Percentiles rank a stretch among this genome's conserved stretches.
Conservation (phyloP, 495 filamentous ascomycete species). For the Hyaloscypha bicolor region DNA sequence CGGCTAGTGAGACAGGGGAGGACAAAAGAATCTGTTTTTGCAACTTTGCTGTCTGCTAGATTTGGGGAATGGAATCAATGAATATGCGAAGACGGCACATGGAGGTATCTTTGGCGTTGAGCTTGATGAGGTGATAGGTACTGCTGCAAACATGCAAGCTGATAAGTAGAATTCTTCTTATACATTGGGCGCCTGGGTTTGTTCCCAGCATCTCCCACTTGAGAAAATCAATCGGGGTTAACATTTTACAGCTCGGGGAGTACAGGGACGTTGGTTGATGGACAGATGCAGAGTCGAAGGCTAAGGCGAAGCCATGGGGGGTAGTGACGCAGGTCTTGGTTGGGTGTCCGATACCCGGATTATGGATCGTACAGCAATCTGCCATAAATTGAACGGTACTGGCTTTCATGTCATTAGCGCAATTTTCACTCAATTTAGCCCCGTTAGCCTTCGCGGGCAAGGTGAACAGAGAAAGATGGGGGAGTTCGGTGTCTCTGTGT, state of each 20-base stretch:
- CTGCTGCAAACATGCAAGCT: slow-evolving; percentile 32
- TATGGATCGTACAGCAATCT: too few relatives aligned
- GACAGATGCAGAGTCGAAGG: too few relatives aligned
- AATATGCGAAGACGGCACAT: slow-evolving; percentile 24
- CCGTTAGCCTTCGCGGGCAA: too few relatives aligned
- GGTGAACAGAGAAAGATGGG: too few relatives aligned
- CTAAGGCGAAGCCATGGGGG: too few relatives aligned
- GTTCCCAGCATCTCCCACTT: neutral
- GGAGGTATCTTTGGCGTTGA: slow-evolving; percentile 25
- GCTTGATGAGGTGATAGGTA: slow-evolving; percentile 34
- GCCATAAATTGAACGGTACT: too few relatives aligned
- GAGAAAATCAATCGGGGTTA: neutral
- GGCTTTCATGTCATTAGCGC: too few relatives aligned
- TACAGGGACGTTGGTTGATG: slow-evolving; percentile 17
- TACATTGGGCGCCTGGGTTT: neutral
- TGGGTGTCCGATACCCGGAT: too few relatives aligned
- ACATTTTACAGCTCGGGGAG: slow-evolving; percentile 25
- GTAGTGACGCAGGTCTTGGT: too few relatives aligned
- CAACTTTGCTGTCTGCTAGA: slow-evolving; percentile 14
- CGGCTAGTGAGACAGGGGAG: slow-evolving; percentile 23
- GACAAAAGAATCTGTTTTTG: slow-evolving; percentile 22
- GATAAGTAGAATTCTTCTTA: slow-evolving; percentile 20
- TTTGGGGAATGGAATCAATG: slow-evolving; percentile 19
- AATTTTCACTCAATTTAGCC: too few relatives aligned
- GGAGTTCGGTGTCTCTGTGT: too few relatives aligned